Percentiles rank a stretch among this genome's conserved stretches.
Conservation (phyloP, 2,329 filamentous ascomycete genomes). For the Curvularia verruculosa region DNA sequence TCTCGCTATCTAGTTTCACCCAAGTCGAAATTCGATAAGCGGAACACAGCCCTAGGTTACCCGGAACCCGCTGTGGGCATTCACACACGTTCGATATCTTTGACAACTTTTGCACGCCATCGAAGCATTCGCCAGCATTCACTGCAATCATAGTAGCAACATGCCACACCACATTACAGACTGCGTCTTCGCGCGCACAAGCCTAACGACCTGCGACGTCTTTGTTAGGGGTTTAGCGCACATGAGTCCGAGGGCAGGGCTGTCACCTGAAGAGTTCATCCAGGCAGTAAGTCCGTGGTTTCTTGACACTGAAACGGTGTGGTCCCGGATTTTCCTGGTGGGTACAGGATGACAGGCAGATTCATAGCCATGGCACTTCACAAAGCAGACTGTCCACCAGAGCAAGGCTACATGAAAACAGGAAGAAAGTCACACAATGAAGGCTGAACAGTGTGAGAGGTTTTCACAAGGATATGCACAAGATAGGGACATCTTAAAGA, state of each 20-base stretch:
- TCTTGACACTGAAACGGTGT: slow-evolving; percentile 42
- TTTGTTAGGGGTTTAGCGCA: slow-evolving; percentile 41
- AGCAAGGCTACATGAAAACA: neutral
- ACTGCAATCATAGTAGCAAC: neutral
- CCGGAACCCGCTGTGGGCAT: too few species aligned
- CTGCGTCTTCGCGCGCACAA: slow-evolving; percentile 40
- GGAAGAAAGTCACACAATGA: neutral
- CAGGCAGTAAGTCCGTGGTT: slow-evolving; percentile 43
- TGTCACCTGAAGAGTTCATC: slow-evolving; percentile 40
- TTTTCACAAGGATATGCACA: too few species aligned
- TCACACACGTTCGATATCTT: neutral
- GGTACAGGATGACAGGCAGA: slow-evolving; percentile 55
- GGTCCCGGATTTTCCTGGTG: slow-evolving; percentile 39
- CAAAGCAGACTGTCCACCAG: neutral
- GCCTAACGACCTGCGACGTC: slow-evolving; percentile 43
- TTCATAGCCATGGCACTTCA: neutral
- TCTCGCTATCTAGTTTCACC: neutral
- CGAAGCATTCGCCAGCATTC: neutral
- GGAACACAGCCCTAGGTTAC: neutral
- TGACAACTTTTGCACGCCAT: neutral
- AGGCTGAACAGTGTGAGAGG: neutral
- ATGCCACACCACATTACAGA: slow-evolving; percentile 41
- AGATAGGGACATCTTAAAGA: neutral
- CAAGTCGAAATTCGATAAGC: neutral
- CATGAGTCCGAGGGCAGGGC: slow-evolving; percentile 25